Conservation (phyloP, 805 yeast genomes). For the Hanseniaspora vineae region DNA sequence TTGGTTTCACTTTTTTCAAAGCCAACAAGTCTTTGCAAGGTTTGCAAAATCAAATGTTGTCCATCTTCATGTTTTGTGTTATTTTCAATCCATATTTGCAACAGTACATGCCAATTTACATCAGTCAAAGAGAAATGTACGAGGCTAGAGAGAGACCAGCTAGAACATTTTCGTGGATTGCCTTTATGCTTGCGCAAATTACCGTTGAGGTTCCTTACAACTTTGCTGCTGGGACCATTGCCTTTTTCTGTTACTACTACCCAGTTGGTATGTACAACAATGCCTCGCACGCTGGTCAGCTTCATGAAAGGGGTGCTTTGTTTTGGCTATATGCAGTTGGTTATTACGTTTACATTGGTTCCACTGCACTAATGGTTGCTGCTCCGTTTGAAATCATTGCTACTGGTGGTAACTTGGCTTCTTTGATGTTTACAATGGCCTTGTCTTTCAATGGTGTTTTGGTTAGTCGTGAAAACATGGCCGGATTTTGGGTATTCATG, state of each 20-base stretch:
- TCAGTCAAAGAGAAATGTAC: slow-evolving; percentile 25
- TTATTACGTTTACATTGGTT: slow-evolving; percentile 41
- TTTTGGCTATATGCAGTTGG: slow-evolving; percentile 33
- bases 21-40: slow-evolving; percentile 35
- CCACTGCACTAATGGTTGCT: slow-evolving; percentile 45
- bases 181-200: slow-evolving; percentile 49
- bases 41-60: slow-evolving; percentile 25
- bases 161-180: slow-evolving; percentile 40
- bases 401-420: slow-evolving; percentile 50
- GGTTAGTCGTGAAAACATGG: slow-evolving; percentile 40
- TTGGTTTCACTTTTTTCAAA: slow-evolving; percentile 53
- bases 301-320: slow-evolving; percentile 44
- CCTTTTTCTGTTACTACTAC: slow-evolving; percentile 53
- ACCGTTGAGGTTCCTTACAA: slow-evolving; percentile 59
- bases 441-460: slow-evolving; percentile 72
- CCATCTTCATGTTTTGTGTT: slow-evolving; percentile 26
- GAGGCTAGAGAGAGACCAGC: slow-evolving; percentile 31
- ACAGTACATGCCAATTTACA: slow-evolving; percentile 27
- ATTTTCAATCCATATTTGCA: slow-evolving; percentile 29
- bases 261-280: slow-evolving; percentile 56
- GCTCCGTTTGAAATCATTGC: slow-evolving; percentile 48
- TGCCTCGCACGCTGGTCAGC: slow-evolving; percentile 38
- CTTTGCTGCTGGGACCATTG: slow-evolving; percentile 45
- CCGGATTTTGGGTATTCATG: slow-evolving; percentile 76
- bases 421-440: slow-evolving; percentile 45